Conservation (phyloP, 148 eudicot species). For the Camellia sinensis region DNA sequence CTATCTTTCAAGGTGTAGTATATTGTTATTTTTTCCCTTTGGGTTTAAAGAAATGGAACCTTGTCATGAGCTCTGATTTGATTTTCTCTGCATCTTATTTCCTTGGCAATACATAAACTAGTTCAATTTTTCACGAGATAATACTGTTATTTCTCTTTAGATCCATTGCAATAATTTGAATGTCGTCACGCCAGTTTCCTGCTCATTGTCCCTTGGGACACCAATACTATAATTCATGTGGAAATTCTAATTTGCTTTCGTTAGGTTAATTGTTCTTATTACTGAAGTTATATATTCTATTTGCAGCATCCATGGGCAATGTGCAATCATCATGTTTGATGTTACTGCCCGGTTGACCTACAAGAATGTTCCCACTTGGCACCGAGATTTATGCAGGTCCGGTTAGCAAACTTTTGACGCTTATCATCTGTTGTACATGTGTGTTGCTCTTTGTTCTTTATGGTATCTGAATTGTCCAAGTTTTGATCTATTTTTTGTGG, state of each 20-base stretch:
- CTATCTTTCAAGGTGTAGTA: neutral
- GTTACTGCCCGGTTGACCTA: slow-evolving; percentile 23
- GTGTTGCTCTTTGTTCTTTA: neutral
- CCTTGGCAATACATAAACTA: neutral
- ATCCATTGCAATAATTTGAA: neutral
- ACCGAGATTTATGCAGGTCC: slow-evolving; percentile 21
- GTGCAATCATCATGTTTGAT: slow-evolving; percentile 22
- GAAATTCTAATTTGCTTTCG: neutral
- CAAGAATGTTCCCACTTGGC: slow-evolving; percentile 24
- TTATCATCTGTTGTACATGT: neutral
- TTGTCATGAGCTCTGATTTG: neutral
- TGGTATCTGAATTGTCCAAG: too few species aligned
- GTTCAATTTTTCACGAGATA: neutral
- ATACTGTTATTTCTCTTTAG: neutral
- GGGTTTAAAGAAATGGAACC: neutral
- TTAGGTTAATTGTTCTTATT: neutral
- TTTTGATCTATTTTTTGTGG: neutral
- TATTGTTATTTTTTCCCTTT: neutral
- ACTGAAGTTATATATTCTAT: neutral
- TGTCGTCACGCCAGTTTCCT: neutral
- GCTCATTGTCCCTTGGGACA: neutral
- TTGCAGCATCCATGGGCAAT: slow-evolving; percentile 27
- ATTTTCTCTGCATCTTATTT: neutral
- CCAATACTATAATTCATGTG: too few species aligned
- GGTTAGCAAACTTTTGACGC: neutral